These are phyloP conservation scores for Yamadazyma songkhlaensis DNA, from an alignment of 1,139 yeast genomes.

Conservation along the genomic window DNA sequence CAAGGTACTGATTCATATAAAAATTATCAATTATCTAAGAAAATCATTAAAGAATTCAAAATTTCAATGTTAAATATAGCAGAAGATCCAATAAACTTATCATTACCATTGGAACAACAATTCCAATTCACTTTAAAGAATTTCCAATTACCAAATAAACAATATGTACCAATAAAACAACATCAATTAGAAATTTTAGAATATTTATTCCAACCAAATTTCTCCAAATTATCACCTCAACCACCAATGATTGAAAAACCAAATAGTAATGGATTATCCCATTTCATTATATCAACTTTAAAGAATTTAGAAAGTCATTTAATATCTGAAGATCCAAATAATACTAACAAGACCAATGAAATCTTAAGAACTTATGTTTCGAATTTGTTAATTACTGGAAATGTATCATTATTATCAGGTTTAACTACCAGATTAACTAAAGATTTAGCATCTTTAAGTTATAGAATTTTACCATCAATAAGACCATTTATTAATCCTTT, in stretches of 20 bases:
- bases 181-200: conserved; percentile 48
- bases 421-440: conserved; percentile 59
- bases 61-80: conserved; percentile 32
- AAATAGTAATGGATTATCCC: conserved; percentile 39
- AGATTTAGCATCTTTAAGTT: conserved; percentile 50
- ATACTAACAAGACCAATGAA: conserved; percentile 35
- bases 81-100: conserved; percentile 5
- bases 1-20: conserved; percentile 45
- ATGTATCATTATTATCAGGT: conserved; percentile 57
- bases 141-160: conserved; percentile 50
- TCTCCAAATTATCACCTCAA: conserved; percentile 30
- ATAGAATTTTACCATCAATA: conserved; percentile 46
- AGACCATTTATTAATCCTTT: conserved; percentile 23
- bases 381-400: conserved; percentile 70
- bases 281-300: conserved; percentile 36
- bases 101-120: conserved; percentile 4
- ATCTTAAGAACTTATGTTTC: conserved; percentile 43
- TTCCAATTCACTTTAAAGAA: conserved; percentile 17
- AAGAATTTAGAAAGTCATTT: conserved; percentile 34
- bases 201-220: conserved; percentile 54
- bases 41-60: conserved; percentile 49
- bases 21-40: conserved; percentile 41
- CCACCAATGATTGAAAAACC: conserved; percentile 36
- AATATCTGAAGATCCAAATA: conserved; percentile 24
- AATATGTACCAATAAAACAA: conserved; percentile 34